Evolutionary conservation across 345 rosid species (phyloP).

Genomic region (Adansonia digitata): DNA sequence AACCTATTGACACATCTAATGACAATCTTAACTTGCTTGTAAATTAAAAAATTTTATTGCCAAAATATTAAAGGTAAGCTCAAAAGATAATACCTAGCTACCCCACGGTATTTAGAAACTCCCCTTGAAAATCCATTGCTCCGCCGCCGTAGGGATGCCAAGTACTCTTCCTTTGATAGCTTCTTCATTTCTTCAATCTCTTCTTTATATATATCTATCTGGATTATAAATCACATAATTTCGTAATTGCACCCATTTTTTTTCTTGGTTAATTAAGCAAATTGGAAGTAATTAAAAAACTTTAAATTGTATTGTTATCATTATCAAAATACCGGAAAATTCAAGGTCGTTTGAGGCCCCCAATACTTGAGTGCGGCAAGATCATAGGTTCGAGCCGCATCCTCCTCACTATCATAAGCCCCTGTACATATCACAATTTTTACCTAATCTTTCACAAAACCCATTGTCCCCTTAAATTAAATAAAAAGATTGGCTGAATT

Average conservation of each 20-base stretch:
- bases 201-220: slow-evolving; percentile 55
- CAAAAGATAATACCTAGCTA: slow-evolving; percentile 39
- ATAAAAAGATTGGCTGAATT: background rate
- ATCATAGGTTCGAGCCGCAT: slow-evolving; percentile 89
- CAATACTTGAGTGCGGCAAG: slow-evolving; percentile 98
- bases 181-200: slow-evolving; percentile 82
- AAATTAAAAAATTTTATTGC: no score
- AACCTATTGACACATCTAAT: no score
- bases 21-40: no score
- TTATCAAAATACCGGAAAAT: slow-evolving; percentile 54
- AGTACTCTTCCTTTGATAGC: slow-evolving; percentile 74
- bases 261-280: background rate
- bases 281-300: background rate
- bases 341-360: slow-evolving; percentile 77
- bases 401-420: slow-evolving; percentile 84
- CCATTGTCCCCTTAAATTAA: background rate
- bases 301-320: background rate
- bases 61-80: no score
- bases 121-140: slow-evolving; percentile 98
- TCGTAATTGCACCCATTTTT: no score
- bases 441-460: no score
- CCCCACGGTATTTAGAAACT: slow-evolving; percentile 95
- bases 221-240: background rate
- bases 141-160: slow-evolving; percentile 74
- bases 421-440: slow-evolving; percentile 31